Base-by-base conservation (phyloP, 2,329 filamentous ascomycete genomes). In the Decorospora gaudefroyi region DNA sequence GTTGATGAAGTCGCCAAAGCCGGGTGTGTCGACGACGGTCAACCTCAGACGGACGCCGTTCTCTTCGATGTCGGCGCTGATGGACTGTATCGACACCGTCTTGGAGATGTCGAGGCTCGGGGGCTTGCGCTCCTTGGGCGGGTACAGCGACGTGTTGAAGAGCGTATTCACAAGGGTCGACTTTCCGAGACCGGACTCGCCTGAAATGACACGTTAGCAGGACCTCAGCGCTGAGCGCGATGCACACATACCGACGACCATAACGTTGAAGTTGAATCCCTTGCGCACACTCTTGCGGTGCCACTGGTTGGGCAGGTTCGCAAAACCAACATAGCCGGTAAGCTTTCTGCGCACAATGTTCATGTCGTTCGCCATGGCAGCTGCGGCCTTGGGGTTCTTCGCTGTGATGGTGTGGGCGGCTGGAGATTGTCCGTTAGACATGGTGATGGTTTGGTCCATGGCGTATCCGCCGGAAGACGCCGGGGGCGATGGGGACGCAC, bases 201-300 rank as follows among this genome's bases (percentile, higher is more conserved):
- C 93, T 97, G 60, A 15, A 10, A 16, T 12, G 31, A 41, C 19
- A 38, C 27, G 43, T 64, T 53, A 65, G 55, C 41, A 34, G 12
- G 19, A 17, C n/a, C 13, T 21, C 26, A 30, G 10, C 6, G 10
- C 21, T 9, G 8, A 21, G n/a, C 26, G 22, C 23, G 23, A 34
- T 38, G 40, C 27, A 42, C 23, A 86, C 91, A 70, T 81, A 97
- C 93, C 93, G 76, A 99, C 93, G 75, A 99, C 93, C 93, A 99
- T 99, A 62, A 99, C 93, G 72, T 99, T 99, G 82, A 99, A 99
- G 83, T 97, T 99, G 84, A 99, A 99, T 52, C 93, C 93, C 78
- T 99, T 99, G 72, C 93, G 90, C 68, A 99, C 93, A 84, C 91
- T 96, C 87, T 99, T 99, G 75, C 93, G 92, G 81, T 99, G 93